Base-by-base conservation (phyloP, 169 alveolate genomes). In the Eimeria zaria region DNA sequence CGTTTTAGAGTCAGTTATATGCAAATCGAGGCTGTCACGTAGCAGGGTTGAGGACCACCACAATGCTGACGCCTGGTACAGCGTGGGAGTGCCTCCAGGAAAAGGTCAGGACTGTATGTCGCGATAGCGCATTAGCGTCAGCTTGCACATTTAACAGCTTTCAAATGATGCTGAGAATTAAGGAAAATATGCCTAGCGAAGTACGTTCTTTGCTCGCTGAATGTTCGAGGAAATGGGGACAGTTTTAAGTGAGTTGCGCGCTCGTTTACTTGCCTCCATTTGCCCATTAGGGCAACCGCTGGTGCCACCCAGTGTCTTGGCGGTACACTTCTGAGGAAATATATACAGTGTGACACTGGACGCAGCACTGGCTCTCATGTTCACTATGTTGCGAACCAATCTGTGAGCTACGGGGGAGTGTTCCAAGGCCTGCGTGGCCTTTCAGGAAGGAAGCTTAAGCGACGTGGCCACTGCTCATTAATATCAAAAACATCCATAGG, bases 61-160 rank as follows among this genome's bases (percentile, higher is more conserved):
- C 80, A 69, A 69, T 33, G 80, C 80, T 33, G 80, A 33, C 80
- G 51, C 51, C 80, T 69, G 80, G 80, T 18, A 69, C 80, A 69
- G 51, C 80, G 36, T 69, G 80, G 51, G 80, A n/a, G 12, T 69
- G 80, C 80, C 80, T 36, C 51, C n/a, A 9, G 80, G 36, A 33
- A 69, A 69, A 24, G 80, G 44, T 64, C 14, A 16, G 0, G 74
- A 12, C n/a, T n/a, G 74, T 64, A 64, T 24, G 74, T n/a, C 8
- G 74, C 74, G 44, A 64, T 64, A 64, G 1, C 41, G 41, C 74
- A 18, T n/a, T n/a, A 8, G 76, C 76, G 80, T 51, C 80, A 12
- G 3, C 80, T 69, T 69, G 30, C n/a, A 16, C 51, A 69, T 33
- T 36, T 46, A 69, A 69, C 80, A 69, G 16, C 27, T 69, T 69